phyloP scores from a whole-genome alignment of 257 asterid genomes.

The Rehmannia glutinosa region DNA sequence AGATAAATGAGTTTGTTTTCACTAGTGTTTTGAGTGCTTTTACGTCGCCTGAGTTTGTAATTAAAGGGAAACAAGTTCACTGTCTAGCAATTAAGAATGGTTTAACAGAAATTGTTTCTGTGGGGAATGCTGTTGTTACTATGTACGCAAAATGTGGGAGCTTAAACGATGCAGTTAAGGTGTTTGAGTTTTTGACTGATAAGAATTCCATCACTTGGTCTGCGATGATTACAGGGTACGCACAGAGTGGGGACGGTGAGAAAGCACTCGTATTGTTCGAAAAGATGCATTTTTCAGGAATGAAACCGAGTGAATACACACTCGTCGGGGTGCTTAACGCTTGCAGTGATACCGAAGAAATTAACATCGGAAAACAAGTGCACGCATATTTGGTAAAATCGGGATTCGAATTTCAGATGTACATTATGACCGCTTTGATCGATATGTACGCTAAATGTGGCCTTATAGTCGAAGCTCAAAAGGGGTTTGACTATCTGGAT shows the following conservation, averaged over 20 bases:
- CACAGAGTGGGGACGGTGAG: constrained; percentile 66
- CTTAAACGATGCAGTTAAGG: constrained; percentile 43
- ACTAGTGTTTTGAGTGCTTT: constrained; percentile 79
- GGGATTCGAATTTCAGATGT: constrained; percentile 71
- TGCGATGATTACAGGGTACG: constrained; percentile 77
- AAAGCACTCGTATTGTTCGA: constrained; percentile 61
- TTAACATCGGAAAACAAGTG: constrained; percentile 55
- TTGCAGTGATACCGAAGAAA: constrained; percentile 56
- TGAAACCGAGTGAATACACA: constrained; percentile 71
- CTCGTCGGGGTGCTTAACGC: constrained; percentile 87
- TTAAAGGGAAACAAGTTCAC: constrained; percentile 61
- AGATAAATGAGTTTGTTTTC: constrained; percentile 58
- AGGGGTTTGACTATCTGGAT: constrained; percentile 52
- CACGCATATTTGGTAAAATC: constrained; percentile 58
- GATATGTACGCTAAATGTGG: constrained; percentile 95
- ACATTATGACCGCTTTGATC: constrained; percentile 65
- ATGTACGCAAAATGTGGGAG: constrained; percentile 78
- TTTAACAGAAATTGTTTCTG: constrained; percentile 41
- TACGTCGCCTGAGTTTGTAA: constrained; percentile 31
- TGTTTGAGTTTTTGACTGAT: constrained; percentile 44
- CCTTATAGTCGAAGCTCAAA: constrained; percentile 50
- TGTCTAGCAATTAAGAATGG: constrained; percentile 53
- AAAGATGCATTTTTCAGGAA: constrained; percentile 54
- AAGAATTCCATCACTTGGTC: constrained; percentile 84
- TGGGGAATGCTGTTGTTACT: constrained; percentile 77